phyloP scores from a whole-genome alignment of 2,329 filamentous ascomycete genomes.

The Phoma sp. region DNA sequence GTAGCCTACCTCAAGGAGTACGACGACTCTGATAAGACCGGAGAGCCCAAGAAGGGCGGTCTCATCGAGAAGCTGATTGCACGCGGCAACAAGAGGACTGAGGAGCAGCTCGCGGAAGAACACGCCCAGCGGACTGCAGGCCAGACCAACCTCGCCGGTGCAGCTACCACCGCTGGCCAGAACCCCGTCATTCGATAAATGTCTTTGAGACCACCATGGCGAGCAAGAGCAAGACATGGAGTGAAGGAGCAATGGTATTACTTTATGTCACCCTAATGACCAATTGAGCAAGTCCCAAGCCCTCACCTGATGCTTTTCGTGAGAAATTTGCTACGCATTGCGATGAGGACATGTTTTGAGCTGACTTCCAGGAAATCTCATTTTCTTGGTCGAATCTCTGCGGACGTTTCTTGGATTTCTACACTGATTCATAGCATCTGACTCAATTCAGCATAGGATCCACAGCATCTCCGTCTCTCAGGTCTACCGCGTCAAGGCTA shows the following conservation, averaged over 20 bases:
- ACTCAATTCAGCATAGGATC: too few species aligned
- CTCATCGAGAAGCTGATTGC: slow-evolving; percentile 43
- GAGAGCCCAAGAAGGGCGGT: slow-evolving; percentile 40
- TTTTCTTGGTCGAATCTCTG: background rate
- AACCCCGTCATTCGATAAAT: slow-evolving; percentile 16
- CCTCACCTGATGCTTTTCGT: slow-evolving; percentile 1
- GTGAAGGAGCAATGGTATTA: background rate
- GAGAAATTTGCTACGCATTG: slow-evolving; percentile 6
- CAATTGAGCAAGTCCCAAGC: slow-evolving; percentile 9
- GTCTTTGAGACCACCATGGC: background rate
- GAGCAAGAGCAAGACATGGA: slow-evolving; percentile 12
- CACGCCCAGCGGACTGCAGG: slow-evolving; percentile 28
- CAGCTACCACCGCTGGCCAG: slow-evolving; percentile 13
- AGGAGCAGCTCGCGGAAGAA: slow-evolving; percentile 41
- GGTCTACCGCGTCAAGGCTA: too few species aligned
- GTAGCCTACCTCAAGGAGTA: slow-evolving; percentile 44
- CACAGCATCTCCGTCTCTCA: too few species aligned
- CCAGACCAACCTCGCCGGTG: slow-evolving; percentile 9
- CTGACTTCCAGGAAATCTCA: slow-evolving; percentile 26
- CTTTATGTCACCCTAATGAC: slow-evolving; percentile 1
- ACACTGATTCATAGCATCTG: too few species aligned
- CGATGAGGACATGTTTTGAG: slow-evolving; percentile 17
- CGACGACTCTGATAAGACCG: slow-evolving; percentile 43
- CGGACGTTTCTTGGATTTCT: too few species aligned
- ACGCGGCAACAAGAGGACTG: slow-evolving; percentile 43